Conservation (phyloP, 164 flowering plant species). For the Macadamia tetraphylla region DNA sequence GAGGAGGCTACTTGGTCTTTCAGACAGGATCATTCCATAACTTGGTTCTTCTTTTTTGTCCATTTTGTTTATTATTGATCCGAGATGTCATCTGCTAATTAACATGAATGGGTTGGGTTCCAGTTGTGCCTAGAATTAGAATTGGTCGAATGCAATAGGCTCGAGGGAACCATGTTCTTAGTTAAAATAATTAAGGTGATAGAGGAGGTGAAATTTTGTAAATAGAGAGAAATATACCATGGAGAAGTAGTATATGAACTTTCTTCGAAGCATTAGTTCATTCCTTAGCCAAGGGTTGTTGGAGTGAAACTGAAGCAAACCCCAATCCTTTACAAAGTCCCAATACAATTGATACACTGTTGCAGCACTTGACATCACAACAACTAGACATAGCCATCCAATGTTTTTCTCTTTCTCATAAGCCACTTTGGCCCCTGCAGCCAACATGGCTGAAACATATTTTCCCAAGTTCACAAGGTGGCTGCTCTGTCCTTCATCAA, state of each 20-base stretch:
- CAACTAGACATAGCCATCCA: constrained; percentile 69
- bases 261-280: constrained; percentile 79
- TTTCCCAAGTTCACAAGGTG: constrained; percentile 90
- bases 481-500: constrained; percentile 82
- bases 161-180: too few relatives aligned
- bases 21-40: neutral
- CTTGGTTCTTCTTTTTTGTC: neutral
- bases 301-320: constrained; percentile 74
- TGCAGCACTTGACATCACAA: constrained; percentile 70
- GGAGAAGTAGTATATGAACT: constrained; percentile 82
- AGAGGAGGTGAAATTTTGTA: neutral
- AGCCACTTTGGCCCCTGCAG: constrained; percentile 93
- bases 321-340: constrained; percentile 99
- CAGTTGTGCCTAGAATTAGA: neutral
- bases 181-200: too few relatives aligned
- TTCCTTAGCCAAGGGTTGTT: constrained; percentile 94
- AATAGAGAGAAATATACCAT: constrained; percentile 51
- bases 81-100: neutral
- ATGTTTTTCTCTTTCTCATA: constrained; percentile 66
- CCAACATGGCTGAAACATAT: constrained; percentile 95
- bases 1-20: neutral
- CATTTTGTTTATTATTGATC: too few relatives aligned
- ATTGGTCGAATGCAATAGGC: neutral
- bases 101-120: neutral
- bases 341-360: constrained; percentile 94